Evolutionary conservation across 352 stramenopile species (phyloP), one percentile per base, ranked within the genome.

Genomic region (Globisporangium abappressorium): DNA sequence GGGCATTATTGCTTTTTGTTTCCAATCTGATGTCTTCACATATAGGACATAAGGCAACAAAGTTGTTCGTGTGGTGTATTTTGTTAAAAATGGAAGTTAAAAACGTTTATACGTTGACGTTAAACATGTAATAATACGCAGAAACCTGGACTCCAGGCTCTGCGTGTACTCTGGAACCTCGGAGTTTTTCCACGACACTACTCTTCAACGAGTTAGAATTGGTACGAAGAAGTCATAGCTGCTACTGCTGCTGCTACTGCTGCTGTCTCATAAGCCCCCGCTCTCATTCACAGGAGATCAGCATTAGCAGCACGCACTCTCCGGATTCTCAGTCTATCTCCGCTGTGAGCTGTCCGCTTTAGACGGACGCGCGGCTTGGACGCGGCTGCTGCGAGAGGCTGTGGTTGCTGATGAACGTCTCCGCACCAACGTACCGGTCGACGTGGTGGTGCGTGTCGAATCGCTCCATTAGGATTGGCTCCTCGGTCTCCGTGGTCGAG

Each of bases 351-450:
- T 33, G 2, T 5, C 30, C 30, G 5, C 30, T 11, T 60, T 60
- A 67, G 14, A 67, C 20, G 8, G 62, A 62, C 22, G 53, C 53
- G 54, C 62, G 62, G 14, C 51, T 36, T n/a, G 53, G 51, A 20
- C 58, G 58, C 58, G 28, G 15, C 56, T 47, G 56, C 56, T 61
- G 56, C 34, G 56, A 22, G 56, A 30, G 33, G 1, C 33, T 24
- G 20, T 47, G 20, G 38, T 33, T 51, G 22, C 3, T 53, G 26
- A 1, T 30, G 33, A 54, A 30, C 62, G 38, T 43, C 22, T 46
- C 49, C 53, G 22, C 51, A 0, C 14, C 36, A 3, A 55, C 28
- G n/a, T 58, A 53, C 12, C 51, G 30, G 34, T 66, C 62, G 26
- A 18, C 41, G 5, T 47, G 20, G 43, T 34, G 24, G 41, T 64